phyloP scores from a whole-genome alignment of 1,139 yeast species.

The Geotrichum reessii region DNA sequence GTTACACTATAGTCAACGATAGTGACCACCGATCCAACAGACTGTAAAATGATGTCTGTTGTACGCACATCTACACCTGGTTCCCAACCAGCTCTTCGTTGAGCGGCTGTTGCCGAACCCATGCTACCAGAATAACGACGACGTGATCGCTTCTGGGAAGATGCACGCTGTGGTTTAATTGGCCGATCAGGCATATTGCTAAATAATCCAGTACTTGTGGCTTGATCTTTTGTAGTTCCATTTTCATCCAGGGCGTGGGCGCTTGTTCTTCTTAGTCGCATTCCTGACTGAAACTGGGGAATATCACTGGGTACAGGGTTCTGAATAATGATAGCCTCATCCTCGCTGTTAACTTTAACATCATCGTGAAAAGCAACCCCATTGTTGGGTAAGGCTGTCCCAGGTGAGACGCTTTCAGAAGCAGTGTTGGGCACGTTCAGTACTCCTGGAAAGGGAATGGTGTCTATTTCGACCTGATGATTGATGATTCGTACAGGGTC shows the following conservation, averaged over 20 bases:
- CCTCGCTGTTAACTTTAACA: not conserved
- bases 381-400: not conserved
- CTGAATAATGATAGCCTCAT: not conserved
- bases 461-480: not conserved
- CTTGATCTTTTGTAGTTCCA: not conserved
- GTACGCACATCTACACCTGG: constrained; percentile 50
- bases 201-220: not conserved
- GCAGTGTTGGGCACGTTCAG: constrained; percentile 5
- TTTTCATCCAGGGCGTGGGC: not conserved
- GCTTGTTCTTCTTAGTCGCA: not conserved
- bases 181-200: not conserved
- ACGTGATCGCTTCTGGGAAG: constrained; percentile 10
- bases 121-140: constrained; percentile 22
- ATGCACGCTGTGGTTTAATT: not conserved
- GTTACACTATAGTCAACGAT: constrained; percentile 44
- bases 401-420: not conserved
- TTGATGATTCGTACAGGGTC: not conserved
- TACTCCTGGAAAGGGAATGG: constrained; percentile 15
- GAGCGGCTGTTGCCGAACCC: constrained; percentile 22
- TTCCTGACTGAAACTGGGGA: not conserved
- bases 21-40: constrained; percentile 46
- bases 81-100: constrained; percentile 45
- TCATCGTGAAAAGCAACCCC: constrained; percentile 13
- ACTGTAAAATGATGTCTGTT: constrained; percentile 44
- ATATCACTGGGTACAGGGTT: not conserved